Conservation (phyloP, 1,139 yeast genomes). For the Zhuliangozyma parablackwelliae region DNA sequence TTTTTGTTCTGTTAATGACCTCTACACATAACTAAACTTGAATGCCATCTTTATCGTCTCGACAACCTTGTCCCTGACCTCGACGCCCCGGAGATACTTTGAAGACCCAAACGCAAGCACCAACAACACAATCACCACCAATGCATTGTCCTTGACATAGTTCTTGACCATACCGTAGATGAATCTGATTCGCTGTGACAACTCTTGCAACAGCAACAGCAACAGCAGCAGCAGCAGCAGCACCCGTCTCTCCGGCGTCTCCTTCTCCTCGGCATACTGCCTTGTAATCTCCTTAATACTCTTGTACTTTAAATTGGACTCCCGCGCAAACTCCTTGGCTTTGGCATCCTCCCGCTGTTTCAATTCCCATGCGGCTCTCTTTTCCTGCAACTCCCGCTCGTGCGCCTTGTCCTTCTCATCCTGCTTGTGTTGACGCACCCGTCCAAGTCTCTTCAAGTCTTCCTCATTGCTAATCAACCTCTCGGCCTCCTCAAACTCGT, state of each 20-base stretch:
- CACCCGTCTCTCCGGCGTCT: neutral
- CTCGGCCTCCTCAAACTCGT: constrained; percentile 25
- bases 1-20: neutral
- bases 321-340: constrained; percentile 17
- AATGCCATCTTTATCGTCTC: constrained; percentile 45
- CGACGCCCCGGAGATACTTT: constrained; percentile 19
- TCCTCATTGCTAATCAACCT: constrained; percentile 18
- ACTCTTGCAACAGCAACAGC: neutral
- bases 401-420: constrained; percentile 16
- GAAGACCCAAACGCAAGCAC: constrained; percentile 19
- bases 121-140: constrained; percentile 22
- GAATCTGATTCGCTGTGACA: constrained; percentile 14
- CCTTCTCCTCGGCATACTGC: constrained; percentile 7
- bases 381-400: constrained; percentile 17
- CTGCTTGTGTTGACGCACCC: constrained; percentile 14
- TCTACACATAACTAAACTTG: constrained; percentile 35
- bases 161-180: constrained; percentile 14
- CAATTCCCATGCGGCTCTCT: constrained; percentile 18
- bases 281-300: constrained; percentile 27
- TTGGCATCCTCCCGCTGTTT: constrained; percentile 13
- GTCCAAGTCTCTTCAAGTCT: constrained; percentile 14
- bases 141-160: constrained; percentile 28
- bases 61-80: constrained; percentile 26
- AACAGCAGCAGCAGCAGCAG: too few species aligned
- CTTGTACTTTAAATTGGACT: constrained; percentile 29